A percentile compares a stretch with the other conserved stretches of the same genome.
These are phyloP conservation scores for Arabis alpina DNA, from an alignment of 345 rosid genomes.

Conservation along the genomic window DNA sequence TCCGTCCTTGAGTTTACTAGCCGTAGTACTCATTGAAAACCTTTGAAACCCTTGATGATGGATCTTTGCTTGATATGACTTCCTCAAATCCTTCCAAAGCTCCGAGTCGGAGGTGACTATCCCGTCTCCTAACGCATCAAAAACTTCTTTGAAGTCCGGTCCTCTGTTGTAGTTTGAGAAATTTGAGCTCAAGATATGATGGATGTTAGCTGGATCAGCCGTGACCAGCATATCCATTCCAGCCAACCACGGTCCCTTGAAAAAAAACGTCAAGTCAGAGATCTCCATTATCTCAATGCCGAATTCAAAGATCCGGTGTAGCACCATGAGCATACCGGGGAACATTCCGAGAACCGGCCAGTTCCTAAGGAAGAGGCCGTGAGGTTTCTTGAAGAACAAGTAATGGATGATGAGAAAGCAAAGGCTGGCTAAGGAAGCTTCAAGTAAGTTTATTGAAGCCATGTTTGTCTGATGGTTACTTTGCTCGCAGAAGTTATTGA, in stretches of 20 bases:
- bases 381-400: constrained; percentile 16
- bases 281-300: constrained; percentile 15
- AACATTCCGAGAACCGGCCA: constrained; percentile 42
- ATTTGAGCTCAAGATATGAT: constrained; percentile 39
- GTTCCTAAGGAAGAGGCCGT: background rate
- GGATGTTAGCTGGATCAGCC: constrained; percentile 38
- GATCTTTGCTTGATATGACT: constrained; percentile 16
- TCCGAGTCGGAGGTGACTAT: constrained; percentile 30
- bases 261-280: constrained; percentile 28
- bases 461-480: no score
- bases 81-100: constrained; percentile 42
- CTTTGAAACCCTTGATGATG: constrained; percentile 32
- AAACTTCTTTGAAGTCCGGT: constrained; percentile 28
- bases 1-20: constrained; percentile 24
- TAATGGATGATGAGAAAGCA: constrained; percentile 18
- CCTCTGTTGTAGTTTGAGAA: constrained; percentile 43
- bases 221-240: constrained; percentile 30
- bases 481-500: no score
- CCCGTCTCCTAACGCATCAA: constrained; percentile 40
- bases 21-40: constrained; percentile 22
- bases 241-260: constrained; percentile 16
- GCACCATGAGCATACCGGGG: constrained; percentile 13
- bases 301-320: constrained; percentile 6
- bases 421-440: background rate
- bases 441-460: no score